Percentiles rank a stretch among this genome's conserved stretches.
These are phyloP conservation scores for Paramyrothecium sp. DNA, from an alignment of 2,329 filamentous ascomycete species.

Conservation along the genomic window DNA sequence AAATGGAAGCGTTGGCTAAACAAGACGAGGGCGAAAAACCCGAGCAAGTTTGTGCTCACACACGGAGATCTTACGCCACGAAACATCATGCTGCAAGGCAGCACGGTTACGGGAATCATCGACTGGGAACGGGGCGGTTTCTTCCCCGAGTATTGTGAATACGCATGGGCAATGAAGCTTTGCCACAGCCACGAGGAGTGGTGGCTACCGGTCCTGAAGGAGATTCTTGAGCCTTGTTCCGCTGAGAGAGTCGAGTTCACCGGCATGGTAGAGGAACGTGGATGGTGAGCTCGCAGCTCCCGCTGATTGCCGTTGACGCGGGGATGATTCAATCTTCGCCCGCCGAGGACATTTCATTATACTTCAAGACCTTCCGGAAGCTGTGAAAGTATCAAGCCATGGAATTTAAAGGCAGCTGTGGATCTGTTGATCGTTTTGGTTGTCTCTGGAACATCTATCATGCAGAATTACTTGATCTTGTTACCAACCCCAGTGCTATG, in stretches of 20 bases:
- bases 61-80: slow-evolving; percentile 5
- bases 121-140: slow-evolving; percentile 3
- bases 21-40: not conserved
- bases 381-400: too few relatives aligned
- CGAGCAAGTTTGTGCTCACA: slow-evolving; percentile 7
- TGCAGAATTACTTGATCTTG: too few relatives aligned
- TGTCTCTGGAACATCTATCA: too few relatives aligned
- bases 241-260: slow-evolving; percentile 1
- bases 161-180: slow-evolving; percentile 2
- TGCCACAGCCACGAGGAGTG: not conserved
- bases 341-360: too few relatives aligned
- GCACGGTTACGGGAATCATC: slow-evolving; percentile 2
- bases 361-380: too few relatives aligned
- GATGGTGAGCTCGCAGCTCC: too few relatives aligned
- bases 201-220: slow-evolving; percentile 1
- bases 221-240: slow-evolving; percentile 1
- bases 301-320: too few relatives aligned
- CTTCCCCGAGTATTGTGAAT: slow-evolving; percentile 5
- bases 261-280: not conserved
- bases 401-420: too few relatives aligned
- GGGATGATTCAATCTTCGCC: too few relatives aligned
- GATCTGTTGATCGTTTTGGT: too few relatives aligned
- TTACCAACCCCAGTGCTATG: too few relatives aligned
- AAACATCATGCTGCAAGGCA: slow-evolving; percentile 3
- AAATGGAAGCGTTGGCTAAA: slow-evolving; percentile 2